These are phyloP conservation scores for Starmerella bombi DNA, from an alignment of 805 yeast species.

Conservation along the genomic window DNA sequence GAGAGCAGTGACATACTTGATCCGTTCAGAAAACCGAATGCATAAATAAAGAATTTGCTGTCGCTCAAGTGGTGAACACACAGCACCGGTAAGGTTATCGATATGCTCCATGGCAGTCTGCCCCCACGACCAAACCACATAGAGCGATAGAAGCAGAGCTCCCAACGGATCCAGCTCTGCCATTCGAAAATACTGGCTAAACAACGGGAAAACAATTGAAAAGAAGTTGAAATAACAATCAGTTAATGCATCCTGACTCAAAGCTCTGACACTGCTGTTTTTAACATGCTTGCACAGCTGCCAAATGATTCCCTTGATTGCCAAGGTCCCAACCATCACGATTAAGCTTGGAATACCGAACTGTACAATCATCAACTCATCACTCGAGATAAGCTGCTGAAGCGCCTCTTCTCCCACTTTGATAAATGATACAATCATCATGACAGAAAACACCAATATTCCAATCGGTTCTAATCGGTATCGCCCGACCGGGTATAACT, in stretches of 20 bases:
- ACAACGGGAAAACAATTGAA: constrained; percentile 55
- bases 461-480: constrained; percentile 67
- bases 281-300: constrained; percentile 46
- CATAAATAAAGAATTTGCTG: constrained; percentile 57
- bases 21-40: constrained; percentile 52
- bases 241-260: constrained; percentile 71
- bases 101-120: constrained; percentile 57
- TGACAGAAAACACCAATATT: constrained; percentile 54
- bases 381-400: constrained; percentile 34
- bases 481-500: constrained; percentile 52
- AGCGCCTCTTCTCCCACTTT: constrained; percentile 59
- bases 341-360: constrained; percentile 39
- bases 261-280: constrained; percentile 60
- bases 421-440: constrained; percentile 56
- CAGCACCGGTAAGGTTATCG: constrained; percentile 60
- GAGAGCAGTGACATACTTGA: constrained; percentile 49
- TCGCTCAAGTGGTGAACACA: constrained; percentile 48
- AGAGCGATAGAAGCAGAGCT: constrained; percentile 48
- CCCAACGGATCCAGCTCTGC: constrained; percentile 74
- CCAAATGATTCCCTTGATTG: constrained; percentile 48
- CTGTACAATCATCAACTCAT: constrained; percentile 27
- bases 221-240: constrained; percentile 62
- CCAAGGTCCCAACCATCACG: constrained; percentile 53
- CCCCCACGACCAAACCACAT: constrained; percentile 53
- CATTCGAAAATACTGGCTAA: constrained; percentile 38